These are phyloP conservation scores for Apophysomyces ossiformis DNA, from an alignment of 371 early-diverging fungal species.

Conservation along the genomic window DNA sequence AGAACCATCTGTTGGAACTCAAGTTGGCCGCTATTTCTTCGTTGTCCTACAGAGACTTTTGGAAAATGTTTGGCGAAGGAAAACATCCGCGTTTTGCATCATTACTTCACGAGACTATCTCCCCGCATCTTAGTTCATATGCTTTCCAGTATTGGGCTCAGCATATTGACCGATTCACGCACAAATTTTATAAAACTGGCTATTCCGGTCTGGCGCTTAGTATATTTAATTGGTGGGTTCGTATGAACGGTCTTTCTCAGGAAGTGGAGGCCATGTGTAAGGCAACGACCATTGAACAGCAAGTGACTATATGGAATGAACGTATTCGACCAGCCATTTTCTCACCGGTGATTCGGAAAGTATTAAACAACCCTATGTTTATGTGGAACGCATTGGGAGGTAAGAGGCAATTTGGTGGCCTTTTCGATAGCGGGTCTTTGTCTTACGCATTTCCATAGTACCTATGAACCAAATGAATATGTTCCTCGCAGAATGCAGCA, in stretches of 20 bases:
- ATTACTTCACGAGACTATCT: slow-evolving; percentile 69
- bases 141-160: slow-evolving; percentile 84
- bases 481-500: slow-evolving; percentile 79
- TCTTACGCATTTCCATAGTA: slow-evolving; percentile 41
- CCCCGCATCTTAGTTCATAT: slow-evolving; percentile 73
- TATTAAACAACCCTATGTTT: slow-evolving; percentile 80
- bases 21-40: slow-evolving; percentile 74
- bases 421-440: not conserved
- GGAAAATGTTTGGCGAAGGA: slow-evolving; percentile 87
- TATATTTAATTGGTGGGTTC: slow-evolving; percentile 68
- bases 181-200: slow-evolving; percentile 82
- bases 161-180: slow-evolving; percentile 60
- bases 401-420: slow-evolving; percentile 19
- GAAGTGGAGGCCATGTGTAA: slow-evolving; percentile 64
- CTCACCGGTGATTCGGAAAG: slow-evolving; percentile 62
- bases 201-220: slow-evolving; percentile 82
- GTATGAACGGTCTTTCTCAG: slow-evolving; percentile 61
- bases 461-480: slow-evolving; percentile 90
- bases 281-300: slow-evolving; percentile 63
- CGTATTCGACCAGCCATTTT: slow-evolving; percentile 70
- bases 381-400: slow-evolving; percentile 87
- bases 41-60: slow-evolving; percentile 70
- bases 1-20: slow-evolving; percentile 83
- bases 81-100: slow-evolving; percentile 61
- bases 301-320: slow-evolving; percentile 66